These are phyloP conservation scores for Chaetomidium leptoderma DNA, from an alignment of 495 filamentous ascomycete genomes.

Conservation along the genomic window DNA sequence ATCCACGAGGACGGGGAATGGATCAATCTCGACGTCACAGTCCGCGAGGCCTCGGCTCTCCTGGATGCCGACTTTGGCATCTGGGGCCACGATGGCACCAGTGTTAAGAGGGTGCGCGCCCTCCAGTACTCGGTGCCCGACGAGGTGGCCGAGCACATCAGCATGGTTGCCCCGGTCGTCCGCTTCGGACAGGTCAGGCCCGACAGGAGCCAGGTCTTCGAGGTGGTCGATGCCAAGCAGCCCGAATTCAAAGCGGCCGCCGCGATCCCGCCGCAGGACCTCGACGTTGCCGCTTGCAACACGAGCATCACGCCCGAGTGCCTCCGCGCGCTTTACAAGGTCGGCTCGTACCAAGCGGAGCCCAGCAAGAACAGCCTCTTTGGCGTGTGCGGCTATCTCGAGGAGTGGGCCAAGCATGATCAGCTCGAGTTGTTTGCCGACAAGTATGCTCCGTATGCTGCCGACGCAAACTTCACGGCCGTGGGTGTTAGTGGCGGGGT, in stretches of 20 bases:
- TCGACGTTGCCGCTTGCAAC: constrained; percentile 38
- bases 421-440: constrained; percentile 26
- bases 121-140: constrained; percentile 9
- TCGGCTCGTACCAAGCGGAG: constrained; percentile 46
- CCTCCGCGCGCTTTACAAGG: constrained; percentile 57
- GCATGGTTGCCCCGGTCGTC: constrained; percentile 6
- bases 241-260: background rate
- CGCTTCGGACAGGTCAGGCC: constrained; percentile 1
- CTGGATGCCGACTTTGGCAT: constrained; percentile 7
- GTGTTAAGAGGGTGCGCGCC: constrained; percentile 6
- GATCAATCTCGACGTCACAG: background rate
- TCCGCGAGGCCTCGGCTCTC: constrained; percentile 1
- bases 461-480: constrained; percentile 52
- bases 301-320: constrained; percentile 54
- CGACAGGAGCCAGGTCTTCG: background rate
- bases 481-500: constrained; percentile 52
- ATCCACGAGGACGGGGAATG: constrained; percentile 2
- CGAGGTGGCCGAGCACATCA: background rate
- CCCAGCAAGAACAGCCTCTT: constrained; percentile 41
- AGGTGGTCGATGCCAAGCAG: background rate
- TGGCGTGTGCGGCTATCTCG: constrained; percentile 56
- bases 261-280: constrained; percentile 5
- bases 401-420: constrained; percentile 38
- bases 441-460: constrained; percentile 35
- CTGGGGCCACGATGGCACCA: constrained; percentile 5